phyloP scores from a whole-genome alignment of 495 filamentous ascomycete genomes.

The Lepraria neglecta region DNA sequence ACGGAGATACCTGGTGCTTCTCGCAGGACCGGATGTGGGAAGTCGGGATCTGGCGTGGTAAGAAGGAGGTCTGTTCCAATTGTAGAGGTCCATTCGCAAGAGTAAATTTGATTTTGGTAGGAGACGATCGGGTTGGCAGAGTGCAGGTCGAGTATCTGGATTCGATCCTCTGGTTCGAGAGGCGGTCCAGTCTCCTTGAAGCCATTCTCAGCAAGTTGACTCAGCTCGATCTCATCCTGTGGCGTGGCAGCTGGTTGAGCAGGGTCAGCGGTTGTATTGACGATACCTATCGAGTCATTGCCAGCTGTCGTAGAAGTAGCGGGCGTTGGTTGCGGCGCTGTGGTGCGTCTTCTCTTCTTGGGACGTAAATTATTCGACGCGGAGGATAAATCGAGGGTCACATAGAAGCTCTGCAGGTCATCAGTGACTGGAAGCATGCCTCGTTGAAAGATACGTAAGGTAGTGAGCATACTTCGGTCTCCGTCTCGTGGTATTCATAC shows the following conservation, averaged over 20 bases:
- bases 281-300: neutral
- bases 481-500: constrained; percentile 54
- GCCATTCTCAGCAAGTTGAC: neutral
- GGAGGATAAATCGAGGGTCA: constrained; percentile 49
- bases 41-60: constrained; percentile 40
- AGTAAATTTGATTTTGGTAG: constrained; percentile 67
- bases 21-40: constrained; percentile 36
- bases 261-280: constrained; percentile 13
- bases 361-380: constrained; percentile 33
- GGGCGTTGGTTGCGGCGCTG: constrained; percentile 3
- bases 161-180: constrained; percentile 32
- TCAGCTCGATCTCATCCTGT: neutral
- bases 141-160: constrained; percentile 81
- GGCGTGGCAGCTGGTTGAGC: constrained; percentile 2
- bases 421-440: neutral
- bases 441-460: neutral
- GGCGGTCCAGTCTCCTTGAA: neutral
- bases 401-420: constrained; percentile 46
- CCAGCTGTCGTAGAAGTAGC: constrained; percentile 5
- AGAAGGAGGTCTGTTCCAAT: constrained; percentile 78
- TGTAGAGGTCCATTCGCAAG: constrained; percentile 68
- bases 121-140: constrained; percentile 63
- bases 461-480: constrained; percentile 45
- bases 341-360: constrained; percentile 28
- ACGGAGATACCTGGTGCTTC: constrained; percentile 48